phyloP scores from a whole-genome alignment of 306 rosid species.

The Quillaja saponaria region DNA sequence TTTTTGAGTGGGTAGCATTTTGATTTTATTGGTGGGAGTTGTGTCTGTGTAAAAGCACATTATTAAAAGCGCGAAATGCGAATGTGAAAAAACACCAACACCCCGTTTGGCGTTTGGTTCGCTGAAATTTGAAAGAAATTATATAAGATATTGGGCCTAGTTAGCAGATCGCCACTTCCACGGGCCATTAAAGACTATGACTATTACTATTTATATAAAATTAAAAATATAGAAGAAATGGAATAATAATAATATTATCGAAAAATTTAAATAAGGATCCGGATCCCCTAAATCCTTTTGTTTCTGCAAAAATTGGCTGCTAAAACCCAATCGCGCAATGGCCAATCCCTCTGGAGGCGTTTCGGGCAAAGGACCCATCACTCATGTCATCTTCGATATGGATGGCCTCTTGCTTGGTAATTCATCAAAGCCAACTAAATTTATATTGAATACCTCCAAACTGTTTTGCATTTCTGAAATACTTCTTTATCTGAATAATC shows the following conservation, averaged over 20 bases:
- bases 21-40: slow-evolving; percentile 13
- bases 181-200: too few relatives aligned
- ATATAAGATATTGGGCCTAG: slow-evolving; percentile 2
- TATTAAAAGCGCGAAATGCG: background rate
- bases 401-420: slow-evolving; percentile 95
- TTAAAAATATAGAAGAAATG: too few relatives aligned
- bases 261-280: too few relatives aligned
- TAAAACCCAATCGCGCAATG: slow-evolving; percentile 41
- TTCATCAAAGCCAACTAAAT: background rate
- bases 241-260: too few relatives aligned
- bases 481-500: too few relatives aligned
- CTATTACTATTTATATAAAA: too few relatives aligned
- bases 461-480: background rate
- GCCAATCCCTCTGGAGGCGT: slow-evolving; percentile 37
- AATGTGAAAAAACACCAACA: background rate
- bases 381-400: slow-evolving; percentile 85
- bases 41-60: slow-evolving; percentile 26
- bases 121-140: background rate
- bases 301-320: too few relatives aligned
- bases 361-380: slow-evolving; percentile 43
- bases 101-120: slow-evolving; percentile 10
- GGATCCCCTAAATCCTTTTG: too few relatives aligned
- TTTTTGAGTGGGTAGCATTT: background rate
- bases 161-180: too few relatives aligned
- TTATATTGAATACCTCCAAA: background rate